Evolutionary conservation across 2,329 filamentous ascomycete species (phyloP).

Genomic region (Trichoderma koningii): DNA sequence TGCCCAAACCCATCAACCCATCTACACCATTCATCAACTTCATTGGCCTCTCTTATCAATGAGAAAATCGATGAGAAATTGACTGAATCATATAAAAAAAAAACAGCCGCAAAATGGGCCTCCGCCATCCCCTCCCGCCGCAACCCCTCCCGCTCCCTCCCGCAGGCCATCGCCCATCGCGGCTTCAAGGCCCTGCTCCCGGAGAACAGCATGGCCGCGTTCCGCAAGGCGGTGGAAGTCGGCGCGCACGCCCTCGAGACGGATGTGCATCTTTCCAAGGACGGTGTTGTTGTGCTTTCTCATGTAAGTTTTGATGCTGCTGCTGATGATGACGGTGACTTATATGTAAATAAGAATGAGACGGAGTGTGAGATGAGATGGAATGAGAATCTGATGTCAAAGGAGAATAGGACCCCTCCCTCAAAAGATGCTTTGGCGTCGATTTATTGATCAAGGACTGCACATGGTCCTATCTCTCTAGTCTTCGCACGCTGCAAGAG

Average conservation of each 20-base stretch:
- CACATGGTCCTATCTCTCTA: conserved; percentile 72
- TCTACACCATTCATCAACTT: too few relatives aligned
- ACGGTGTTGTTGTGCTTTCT: conserved; percentile 81
- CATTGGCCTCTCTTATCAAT: too few relatives aligned
- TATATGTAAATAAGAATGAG: not conserved
- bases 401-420: conserved; percentile 63
- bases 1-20: too few relatives aligned
- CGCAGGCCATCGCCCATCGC: conserved; percentile 76
- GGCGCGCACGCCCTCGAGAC: conserved; percentile 85
- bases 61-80: too few relatives aligned
- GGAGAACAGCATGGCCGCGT: conserved; percentile 84
- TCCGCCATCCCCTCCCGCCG: conserved; percentile 37
- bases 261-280: conserved; percentile 79
- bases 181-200: conserved; percentile 77
- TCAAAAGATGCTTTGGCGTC: conserved; percentile 82
- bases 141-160: conserved; percentile 45
- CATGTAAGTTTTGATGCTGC: conserved; percentile 59
- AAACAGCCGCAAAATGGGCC: conserved; percentile 39
- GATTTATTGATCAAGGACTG: conserved; percentile 72
- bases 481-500: conserved; percentile 65
- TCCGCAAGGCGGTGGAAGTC: conserved; percentile 69
- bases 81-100: not conserved
- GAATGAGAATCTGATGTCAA: not conserved
- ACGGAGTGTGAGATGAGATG: too few relatives aligned
- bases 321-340: not conserved